phyloP scores from a whole-genome alignment of 495 filamentous ascomycete species.

The Penicillium nucicola region DNA sequence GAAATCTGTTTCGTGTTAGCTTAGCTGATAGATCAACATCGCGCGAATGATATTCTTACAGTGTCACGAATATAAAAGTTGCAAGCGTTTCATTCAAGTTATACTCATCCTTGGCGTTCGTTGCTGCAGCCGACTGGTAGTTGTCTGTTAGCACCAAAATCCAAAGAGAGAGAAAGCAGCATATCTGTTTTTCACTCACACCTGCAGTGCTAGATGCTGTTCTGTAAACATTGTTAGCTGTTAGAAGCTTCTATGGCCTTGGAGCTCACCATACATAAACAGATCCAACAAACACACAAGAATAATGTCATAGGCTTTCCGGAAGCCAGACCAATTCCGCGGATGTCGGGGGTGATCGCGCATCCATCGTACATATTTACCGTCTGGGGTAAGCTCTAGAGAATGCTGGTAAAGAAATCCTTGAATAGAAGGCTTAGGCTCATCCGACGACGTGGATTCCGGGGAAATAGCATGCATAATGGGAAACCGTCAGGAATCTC shows the following conservation, averaged over 20 bases:
- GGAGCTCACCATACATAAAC: slow-evolving; percentile 29
- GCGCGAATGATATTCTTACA: slow-evolving; percentile 16
- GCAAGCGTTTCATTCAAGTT: slow-evolving; percentile 23
- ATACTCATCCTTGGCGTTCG: slow-evolving; percentile 31
- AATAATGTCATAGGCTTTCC: slow-evolving; percentile 35
- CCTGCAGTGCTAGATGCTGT: slow-evolving; percentile 42
- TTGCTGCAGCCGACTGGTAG: slow-evolving; percentile 31
- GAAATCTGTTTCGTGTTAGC: slow-evolving; percentile 30
- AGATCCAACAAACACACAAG: slow-evolving; percentile 41
- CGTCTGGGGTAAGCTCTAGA: slow-evolving; percentile 35
- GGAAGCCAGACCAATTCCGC: slow-evolving; percentile 33
- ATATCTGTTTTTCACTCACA: slow-evolving; percentile 19
- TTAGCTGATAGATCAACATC: neutral
- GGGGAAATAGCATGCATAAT: slow-evolving; percentile 12
- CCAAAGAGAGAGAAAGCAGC: neutral
- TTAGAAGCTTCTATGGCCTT: neutral
- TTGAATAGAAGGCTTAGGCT: slow-evolving; percentile 13
- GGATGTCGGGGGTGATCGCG: slow-evolving; percentile 36
- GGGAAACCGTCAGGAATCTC: neutral
- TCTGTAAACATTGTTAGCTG: slow-evolving; percentile 17
- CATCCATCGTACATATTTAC: slow-evolving; percentile 36
- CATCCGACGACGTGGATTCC: slow-evolving; percentile 5
- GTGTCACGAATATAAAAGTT: slow-evolving; percentile 39
- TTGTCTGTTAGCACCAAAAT: neutral
- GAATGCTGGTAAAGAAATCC: slow-evolving; percentile 15